Evolutionary conservation across 164 flowering plant genomes (phyloP).

Genomic region (Santalum album): DNA sequence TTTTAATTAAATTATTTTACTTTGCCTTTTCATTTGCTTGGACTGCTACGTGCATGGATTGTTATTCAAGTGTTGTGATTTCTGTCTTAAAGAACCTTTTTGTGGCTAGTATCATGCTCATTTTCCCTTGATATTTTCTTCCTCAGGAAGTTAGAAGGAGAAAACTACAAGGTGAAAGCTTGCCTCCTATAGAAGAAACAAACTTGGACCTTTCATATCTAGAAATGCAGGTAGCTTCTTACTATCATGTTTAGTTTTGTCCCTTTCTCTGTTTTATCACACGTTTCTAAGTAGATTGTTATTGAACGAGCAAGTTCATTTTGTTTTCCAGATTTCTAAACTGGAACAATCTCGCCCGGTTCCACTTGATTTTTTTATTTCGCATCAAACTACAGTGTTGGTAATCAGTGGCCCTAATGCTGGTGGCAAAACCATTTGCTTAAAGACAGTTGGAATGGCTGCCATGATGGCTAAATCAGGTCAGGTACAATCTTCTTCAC

Average conservation of each 20-base stretch:
- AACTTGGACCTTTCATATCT: constrained; percentile 30
- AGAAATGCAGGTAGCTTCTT: constrained; percentile 34
- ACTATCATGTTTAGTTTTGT: not conserved
- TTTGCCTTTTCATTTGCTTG: too few species aligned
- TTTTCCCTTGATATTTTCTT: not conserved
- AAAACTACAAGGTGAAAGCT: constrained; percentile 33
- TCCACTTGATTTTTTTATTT: constrained; percentile 68
- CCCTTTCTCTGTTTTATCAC: not conserved
- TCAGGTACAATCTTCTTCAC: constrained; percentile 7
- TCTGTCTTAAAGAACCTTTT: too few species aligned
- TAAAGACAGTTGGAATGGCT: constrained; percentile 87
- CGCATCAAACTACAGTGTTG: constrained; percentile 52
- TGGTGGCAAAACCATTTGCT: constrained; percentile 94
- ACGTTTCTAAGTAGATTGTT: not conserved
- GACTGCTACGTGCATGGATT: too few species aligned
- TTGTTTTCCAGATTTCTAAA: constrained; percentile 39
- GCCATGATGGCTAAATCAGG: constrained; percentile 98
- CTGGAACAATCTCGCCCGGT: constrained; percentile 61
- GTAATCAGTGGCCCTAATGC: constrained; percentile 95
- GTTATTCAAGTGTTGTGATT: too few species aligned
- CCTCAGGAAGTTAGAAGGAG: constrained; percentile 57
- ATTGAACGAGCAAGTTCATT: not conserved
- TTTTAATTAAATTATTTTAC: too few species aligned
- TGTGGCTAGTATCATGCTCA: too few species aligned
- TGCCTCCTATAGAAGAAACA: constrained; percentile 22